These are phyloP conservation scores for Solanum rostratum DNA, from an alignment of 257 asterid species.

Conservation along the genomic window DNA sequence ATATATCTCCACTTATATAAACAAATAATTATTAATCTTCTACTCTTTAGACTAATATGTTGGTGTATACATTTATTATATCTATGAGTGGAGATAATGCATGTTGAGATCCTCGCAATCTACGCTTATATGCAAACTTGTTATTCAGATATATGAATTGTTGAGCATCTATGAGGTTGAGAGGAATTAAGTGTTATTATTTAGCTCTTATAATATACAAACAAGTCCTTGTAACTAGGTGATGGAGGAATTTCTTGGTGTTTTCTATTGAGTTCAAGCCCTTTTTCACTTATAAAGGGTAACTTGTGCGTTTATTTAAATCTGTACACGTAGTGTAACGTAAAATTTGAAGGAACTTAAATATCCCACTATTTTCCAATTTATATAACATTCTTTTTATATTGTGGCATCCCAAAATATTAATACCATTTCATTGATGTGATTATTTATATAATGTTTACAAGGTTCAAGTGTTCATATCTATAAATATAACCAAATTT, in stretches of 20 bases:
- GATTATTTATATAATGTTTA: background rate
- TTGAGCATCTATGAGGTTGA: background rate
- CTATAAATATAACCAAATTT: background rate
- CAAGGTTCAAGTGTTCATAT: background rate
- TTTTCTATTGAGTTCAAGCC: background rate
- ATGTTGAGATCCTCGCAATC: background rate
- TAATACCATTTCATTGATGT: background rate
- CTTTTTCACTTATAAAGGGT: background rate
- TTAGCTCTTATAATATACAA: background rate
- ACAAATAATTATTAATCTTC: background rate
- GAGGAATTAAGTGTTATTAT: background rate
- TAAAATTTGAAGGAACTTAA: background rate
- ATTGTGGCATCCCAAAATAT: background rate
- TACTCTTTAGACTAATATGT: background rate
- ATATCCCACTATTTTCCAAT: background rate
- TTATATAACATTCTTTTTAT: background rate
- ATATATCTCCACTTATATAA: constrained; percentile 4
- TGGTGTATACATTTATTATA: background rate
- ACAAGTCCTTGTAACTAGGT: background rate
- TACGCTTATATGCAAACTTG: background rate
- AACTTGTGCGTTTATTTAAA: background rate
- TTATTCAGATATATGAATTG: background rate
- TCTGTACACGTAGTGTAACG: background rate
- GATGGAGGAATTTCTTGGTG: background rate
- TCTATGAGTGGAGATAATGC: background rate